These are phyloP conservation scores for Venturia pyrina DNA, from an alignment of 2,329 filamentous ascomycete genomes.

Conservation along the genomic window DNA sequence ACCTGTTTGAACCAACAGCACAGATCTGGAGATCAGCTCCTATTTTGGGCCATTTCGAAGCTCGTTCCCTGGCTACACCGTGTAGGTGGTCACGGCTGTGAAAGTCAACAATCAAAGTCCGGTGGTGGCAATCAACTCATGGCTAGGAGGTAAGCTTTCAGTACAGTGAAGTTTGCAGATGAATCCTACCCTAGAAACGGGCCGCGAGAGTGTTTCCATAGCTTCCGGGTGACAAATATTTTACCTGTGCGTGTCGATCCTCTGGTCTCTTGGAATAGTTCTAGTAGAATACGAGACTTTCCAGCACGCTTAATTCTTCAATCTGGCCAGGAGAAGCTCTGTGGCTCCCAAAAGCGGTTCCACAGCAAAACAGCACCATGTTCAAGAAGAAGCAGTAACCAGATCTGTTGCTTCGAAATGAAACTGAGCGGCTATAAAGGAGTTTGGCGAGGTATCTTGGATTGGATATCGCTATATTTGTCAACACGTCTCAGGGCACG, in stretches of 20 bases:
- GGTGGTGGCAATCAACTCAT: too few species aligned
- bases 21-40: background rate
- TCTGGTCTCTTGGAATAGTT: background rate
- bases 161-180: background rate
- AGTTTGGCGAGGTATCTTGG: too few species aligned
- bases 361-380: too few species aligned
- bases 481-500: background rate
- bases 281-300: background rate
- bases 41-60: background rate
- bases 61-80: background rate
- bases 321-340: background rate
- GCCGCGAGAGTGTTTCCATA: background rate
- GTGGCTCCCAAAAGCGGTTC: background rate
- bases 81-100: background rate
- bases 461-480: too few species aligned
- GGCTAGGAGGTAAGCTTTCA: background rate
- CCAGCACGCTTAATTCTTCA: background rate
- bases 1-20: background rate
- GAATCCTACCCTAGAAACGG: background rate
- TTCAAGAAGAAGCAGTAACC: too few species aligned
- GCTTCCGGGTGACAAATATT: background rate
- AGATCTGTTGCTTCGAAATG: too few species aligned
- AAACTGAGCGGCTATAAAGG: too few species aligned
- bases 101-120: background rate
- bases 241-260: background rate